Evolutionary conservation across 495 filamentous ascomycete genomes (phyloP), one percentile per base, ranked within the genome.

Genomic region (Tuber magnatum): DNA sequence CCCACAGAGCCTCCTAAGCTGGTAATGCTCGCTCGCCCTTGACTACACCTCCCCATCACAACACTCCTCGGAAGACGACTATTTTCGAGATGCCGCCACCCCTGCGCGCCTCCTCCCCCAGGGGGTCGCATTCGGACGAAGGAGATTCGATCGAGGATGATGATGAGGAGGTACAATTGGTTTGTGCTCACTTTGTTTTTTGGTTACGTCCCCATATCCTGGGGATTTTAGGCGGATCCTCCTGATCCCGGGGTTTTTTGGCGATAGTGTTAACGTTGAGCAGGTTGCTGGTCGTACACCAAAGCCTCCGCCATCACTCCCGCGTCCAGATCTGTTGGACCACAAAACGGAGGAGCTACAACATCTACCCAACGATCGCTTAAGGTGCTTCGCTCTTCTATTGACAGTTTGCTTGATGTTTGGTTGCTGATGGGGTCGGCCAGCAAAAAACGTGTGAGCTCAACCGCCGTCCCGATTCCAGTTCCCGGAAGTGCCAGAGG

Each of bases 51-150:
- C 56, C 56, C 56, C 28, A 35, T n/a, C 16, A 32, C 56, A 65
- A 35, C 28, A 65, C 28, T 14, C 56, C 56, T 65, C 56, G 28
- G 56, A 8, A 32, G 35, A 65, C 56, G 14, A 35, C 56, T 65
- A 65, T 65, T 65, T 65, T 65, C 56, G 56, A 35, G 56, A 65
- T 65, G 56, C 56, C 56, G 32, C 56, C 56, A n/a, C 51, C n/a
- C 56, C 56, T 65, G 56, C 56, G 14, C 28, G 9, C n/a, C 28
- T 35, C 56, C 32, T 65, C 56, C 32, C 14, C 56, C 18, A 65
- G 56, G 56, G 32, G 28, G 28, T 8, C 28, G 56, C 56, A 20
- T 28, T 35, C 56, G 32, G 56, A 32, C 28, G 56, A 35, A 65
- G 28, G 35, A 18, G 56, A 35, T 32, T 35, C 56, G 28, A 65